Conservation (phyloP, 1,284 basidiomycete species). For the Erythrobasidium hasegawianum region DNA sequence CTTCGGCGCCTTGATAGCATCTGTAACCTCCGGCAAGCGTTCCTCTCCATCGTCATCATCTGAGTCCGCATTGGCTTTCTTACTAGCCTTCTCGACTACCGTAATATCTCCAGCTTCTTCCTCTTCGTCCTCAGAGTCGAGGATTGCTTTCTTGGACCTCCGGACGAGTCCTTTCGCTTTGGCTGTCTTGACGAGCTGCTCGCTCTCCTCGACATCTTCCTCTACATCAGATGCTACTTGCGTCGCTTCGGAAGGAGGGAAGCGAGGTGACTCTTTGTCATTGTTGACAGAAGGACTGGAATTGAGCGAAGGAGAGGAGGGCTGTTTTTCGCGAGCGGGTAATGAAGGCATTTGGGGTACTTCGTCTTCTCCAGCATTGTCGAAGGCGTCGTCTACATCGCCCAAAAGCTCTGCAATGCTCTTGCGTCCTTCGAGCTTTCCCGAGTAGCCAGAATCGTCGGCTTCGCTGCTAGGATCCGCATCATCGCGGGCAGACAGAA, state of each 20-base stretch:
- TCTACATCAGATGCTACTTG: background rate
- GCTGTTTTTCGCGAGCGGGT: background rate
- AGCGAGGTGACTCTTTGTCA: conserved; percentile 8
- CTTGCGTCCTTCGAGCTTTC: background rate
- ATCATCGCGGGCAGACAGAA: too few relatives aligned
- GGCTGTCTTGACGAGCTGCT: background rate
- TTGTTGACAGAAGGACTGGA: background rate
- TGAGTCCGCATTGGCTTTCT: background rate
- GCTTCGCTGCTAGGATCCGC: background rate
- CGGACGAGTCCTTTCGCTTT: background rate
- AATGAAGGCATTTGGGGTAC: too few relatives aligned
- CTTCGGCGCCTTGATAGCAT: background rate
- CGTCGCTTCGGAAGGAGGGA: background rate
- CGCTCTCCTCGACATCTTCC: conserved; percentile 11
- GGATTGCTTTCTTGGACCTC: conserved; percentile 2
- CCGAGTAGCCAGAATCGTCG: conserved; percentile 3
- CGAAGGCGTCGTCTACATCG: background rate
- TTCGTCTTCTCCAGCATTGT: background rate
- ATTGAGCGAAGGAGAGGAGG: conserved; percentile 8
- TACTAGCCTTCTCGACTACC: background rate
- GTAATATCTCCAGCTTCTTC: background rate
- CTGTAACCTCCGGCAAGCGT: background rate
- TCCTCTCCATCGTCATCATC: conserved; percentile 9
- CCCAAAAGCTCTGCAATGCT: background rate
- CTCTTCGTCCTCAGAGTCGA: conserved; percentile 33